Conservation (phyloP, 345 rosid species). For the rapeseed (Brassica napus) region DNA sequence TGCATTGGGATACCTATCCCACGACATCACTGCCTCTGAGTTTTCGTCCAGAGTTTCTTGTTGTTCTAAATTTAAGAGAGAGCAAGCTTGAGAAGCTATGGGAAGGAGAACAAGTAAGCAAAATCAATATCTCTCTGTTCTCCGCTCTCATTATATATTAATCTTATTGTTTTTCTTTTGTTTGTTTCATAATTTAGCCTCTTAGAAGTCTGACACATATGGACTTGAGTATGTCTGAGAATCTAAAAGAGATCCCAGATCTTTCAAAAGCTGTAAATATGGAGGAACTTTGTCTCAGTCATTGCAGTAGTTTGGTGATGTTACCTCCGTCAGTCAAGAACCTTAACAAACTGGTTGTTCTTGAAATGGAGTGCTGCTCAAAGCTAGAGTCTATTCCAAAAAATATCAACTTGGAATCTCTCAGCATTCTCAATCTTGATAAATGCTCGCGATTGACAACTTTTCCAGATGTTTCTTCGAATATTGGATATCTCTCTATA, state of each 20-base stretch:
- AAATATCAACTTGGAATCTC: background rate
- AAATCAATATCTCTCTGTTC: background rate
- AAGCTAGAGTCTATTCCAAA: background rate
- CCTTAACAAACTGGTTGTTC: background rate
- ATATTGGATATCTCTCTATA: background rate
- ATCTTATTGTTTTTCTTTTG: too few species aligned
- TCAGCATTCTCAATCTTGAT: background rate
- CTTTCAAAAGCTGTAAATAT: background rate
- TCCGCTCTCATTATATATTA: background rate
- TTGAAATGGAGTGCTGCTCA: background rate
- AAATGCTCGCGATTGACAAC: background rate
- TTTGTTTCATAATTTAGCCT: background rate
- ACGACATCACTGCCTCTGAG: background rate
- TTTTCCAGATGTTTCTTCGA: background rate
- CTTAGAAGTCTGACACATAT: background rate
- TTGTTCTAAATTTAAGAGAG: background rate
- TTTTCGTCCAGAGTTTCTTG: background rate
- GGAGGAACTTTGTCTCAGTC: background rate
- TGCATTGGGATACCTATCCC: background rate
- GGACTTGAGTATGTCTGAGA: background rate
- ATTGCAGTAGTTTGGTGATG: background rate
- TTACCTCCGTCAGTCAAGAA: background rate
- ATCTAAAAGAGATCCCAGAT: background rate
- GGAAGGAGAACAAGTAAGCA: background rate
- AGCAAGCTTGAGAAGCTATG: background rate